Percentiles rank a stretch among this genome's conserved stretches.
Conservation (phyloP, 495 filamentous ascomycete species). For the Neurospora sp. region DNA sequence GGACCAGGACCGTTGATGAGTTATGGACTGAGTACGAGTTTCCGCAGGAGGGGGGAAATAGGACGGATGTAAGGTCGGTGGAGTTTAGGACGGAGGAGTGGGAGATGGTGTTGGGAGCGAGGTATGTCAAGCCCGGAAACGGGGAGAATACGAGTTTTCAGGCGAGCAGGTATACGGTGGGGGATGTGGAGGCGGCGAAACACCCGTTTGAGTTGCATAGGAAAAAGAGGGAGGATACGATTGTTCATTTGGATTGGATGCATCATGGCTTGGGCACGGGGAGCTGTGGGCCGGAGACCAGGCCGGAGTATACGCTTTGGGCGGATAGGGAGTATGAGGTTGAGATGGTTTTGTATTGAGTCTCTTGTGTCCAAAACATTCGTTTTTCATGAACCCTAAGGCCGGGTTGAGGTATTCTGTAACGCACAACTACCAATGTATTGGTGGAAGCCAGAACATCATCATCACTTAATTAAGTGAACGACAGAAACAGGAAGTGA, state of each 20-base stretch:
- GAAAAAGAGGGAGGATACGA: slow-evolving; percentile 35
- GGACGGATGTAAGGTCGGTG: slow-evolving; percentile 53
- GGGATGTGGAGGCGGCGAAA: slow-evolving; percentile 42
- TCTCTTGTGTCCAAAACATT: neutral
- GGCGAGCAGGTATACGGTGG: slow-evolving; percentile 39
- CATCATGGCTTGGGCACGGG: slow-evolving; percentile 47
- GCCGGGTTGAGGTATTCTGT: neutral
- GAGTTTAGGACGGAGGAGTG: slow-evolving; percentile 27
- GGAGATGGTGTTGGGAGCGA: slow-evolving; percentile 23
- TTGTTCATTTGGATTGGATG: slow-evolving; percentile 51
- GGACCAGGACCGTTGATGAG: slow-evolving; percentile 29
- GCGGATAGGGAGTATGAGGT: slow-evolving; percentile 36
- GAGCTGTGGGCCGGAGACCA: slow-evolving; percentile 40
- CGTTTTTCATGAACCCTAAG: neutral
- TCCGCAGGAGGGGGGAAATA: slow-evolving; percentile 55
- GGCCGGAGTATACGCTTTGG: slow-evolving; percentile 38
- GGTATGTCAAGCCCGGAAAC: slow-evolving; percentile 19
- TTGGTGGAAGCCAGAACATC: neutral
- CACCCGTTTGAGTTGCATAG: slow-evolving; percentile 50
- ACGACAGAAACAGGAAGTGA: fast-evolving
- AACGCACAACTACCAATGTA: neutral
- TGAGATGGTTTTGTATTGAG: slow-evolving; percentile 33
- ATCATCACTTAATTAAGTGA: neutral
- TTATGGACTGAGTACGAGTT: slow-evolving; percentile 52
- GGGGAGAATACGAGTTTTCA: slow-evolving; percentile 40